Evolutionary conservation across 1,284 basidiomycete genomes (phyloP).

Genomic region (Pseudomicrostroma phylloplanum): DNA sequence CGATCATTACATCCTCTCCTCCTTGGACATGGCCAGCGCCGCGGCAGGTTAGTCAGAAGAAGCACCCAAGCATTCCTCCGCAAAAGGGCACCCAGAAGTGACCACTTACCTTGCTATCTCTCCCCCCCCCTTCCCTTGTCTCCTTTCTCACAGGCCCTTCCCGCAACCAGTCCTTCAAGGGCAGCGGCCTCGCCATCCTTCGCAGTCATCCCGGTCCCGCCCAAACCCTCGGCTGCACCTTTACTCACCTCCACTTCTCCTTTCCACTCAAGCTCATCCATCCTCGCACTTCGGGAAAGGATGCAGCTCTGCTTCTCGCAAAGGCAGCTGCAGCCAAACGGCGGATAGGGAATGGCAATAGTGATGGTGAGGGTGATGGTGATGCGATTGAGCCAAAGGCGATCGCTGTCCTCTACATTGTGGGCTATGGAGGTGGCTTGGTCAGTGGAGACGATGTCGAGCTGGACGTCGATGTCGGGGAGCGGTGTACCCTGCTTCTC

Average conservation of each 20-base stretch:
- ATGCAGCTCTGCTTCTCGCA: not conserved
- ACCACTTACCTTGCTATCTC: no score
- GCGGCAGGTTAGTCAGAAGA: no score
- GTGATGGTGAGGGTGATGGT: not conserved
- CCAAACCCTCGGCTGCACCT: constrained; percentile 39
- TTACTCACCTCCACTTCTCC: constrained; percentile 69
- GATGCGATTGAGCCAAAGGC: constrained; percentile 50
- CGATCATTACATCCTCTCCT: no score
- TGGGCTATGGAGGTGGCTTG: constrained; percentile 88
- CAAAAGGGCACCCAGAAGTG: no score
- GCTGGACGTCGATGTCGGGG: constrained; percentile 62
- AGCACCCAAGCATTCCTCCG: no score
- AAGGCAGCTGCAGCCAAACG: not conserved
- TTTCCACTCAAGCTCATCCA: constrained; percentile 89
- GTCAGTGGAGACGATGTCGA: constrained; percentile 76
- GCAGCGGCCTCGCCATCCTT: constrained; percentile 13
- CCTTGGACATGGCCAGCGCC: no score
- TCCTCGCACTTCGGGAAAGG: constrained; percentile 53
- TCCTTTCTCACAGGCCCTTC: constrained; percentile 7
- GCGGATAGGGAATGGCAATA: no score
- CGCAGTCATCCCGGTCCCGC: not conserved
- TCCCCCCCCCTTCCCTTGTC: no score
- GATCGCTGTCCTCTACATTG: constrained; percentile 69
- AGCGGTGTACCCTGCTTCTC: constrained; percentile 60
- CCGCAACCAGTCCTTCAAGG: constrained; percentile 9